Conservation (phyloP, 2,329 filamentous ascomycete species). For the Trichoderma asperellum region DNA sequence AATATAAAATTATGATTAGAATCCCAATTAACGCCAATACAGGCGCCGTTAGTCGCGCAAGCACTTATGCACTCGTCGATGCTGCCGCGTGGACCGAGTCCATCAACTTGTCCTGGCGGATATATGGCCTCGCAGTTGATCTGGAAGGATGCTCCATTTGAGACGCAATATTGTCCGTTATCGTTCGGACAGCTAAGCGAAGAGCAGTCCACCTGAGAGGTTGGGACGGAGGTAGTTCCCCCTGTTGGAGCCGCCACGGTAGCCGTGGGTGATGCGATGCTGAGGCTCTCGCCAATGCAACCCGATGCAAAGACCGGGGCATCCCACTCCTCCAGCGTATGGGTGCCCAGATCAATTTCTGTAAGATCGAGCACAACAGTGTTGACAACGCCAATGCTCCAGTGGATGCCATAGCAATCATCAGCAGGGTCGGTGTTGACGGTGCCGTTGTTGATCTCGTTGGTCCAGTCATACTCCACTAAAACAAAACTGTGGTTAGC, state of each 20-base stretch:
- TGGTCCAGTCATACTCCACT: conserved; percentile 15
- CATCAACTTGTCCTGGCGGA: too few relatives aligned
- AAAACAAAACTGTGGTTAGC: neutral
- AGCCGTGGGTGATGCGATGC: neutral
- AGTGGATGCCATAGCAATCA: conserved; percentile 9
- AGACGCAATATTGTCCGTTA: neutral
- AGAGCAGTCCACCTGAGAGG: neutral
- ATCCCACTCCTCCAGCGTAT: conserved; percentile 7
- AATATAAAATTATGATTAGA: too few relatives aligned
- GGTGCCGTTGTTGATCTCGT: conserved; percentile 7
- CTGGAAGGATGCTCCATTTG: neutral
- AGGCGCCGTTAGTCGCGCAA: neutral
- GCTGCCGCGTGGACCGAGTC: too few relatives aligned
- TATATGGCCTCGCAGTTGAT: neutral
- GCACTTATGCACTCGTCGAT: neutral
- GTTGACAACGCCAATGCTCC: conserved; percentile 15
- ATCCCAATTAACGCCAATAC: neutral
- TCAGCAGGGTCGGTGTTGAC: conserved; percentile 6
- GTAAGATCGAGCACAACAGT: conserved; percentile 8
- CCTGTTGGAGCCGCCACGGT: neutral
- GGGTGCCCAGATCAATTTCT: neutral
- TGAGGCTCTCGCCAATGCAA: conserved; percentile 5
- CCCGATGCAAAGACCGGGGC: conserved; percentile 11
- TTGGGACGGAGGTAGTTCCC: neutral
- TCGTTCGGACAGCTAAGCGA: neutral